Base-by-base conservation (phyloP, 805 yeast genomes). In the Metschnikowia santaceciliae region DNA sequence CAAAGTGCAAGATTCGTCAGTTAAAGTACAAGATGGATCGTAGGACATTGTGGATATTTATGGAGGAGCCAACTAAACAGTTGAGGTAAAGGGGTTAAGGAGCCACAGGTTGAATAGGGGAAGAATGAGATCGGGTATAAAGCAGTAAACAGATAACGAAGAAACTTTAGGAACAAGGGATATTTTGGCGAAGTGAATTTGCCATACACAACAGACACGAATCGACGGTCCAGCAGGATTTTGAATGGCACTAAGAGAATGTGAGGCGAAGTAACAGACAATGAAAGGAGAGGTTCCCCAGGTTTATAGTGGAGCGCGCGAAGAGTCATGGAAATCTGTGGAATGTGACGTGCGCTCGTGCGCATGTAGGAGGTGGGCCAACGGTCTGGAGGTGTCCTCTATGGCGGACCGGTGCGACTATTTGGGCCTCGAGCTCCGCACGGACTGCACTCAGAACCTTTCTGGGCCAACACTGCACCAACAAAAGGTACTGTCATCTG, bases 241-340 rank as follows among this genome's bases (percentile, higher is more conserved):
- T 26, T 8, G 11, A 26, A 26, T 26, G 30, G 30, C 11, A 26
- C 30, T 11, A 26, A 26, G 30, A 26, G 30, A 26, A 26, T 26
- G 30, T 26, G 30, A 26, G 30, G 14, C 22, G 44, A 10, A 11
- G 30, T 10, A 26, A 20, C 6, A 39, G 26, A 26, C 30, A 26
- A 23, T 30, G 22, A 34, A 23, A 26, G 34, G 23, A 26, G 40
- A 11, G 14, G 37, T 33, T 36, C 47, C 47, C 47, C 40, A 26
- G 40, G 17, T 32, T 44, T 22, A 26, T 23, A 37, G 40, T 37
- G 40, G 40, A 20, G 40, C 40, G 47, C 23, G 47, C 39, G 34
- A 36, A 36, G 20, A 15, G 46, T 44, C 47, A 44, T 44, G 40
- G 47, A 44, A 44, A 35, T 11, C 22, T 23, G 40, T 44, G 34